Evolutionary conservation across 805 yeast species (phyloP), one percentile per base, ranked within the genome.

Genomic region (Clavispora fructus): DNA sequence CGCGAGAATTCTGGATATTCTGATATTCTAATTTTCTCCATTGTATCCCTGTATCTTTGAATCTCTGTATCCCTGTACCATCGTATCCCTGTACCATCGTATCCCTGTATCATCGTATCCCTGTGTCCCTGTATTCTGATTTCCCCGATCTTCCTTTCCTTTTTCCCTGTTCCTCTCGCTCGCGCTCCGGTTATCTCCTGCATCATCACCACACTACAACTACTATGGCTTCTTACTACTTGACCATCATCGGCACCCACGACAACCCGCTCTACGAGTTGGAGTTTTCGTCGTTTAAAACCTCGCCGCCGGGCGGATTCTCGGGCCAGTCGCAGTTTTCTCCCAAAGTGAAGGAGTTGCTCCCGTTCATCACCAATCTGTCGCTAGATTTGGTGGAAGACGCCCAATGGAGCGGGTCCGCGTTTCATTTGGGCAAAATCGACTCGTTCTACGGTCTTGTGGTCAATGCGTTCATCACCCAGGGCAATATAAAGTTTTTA

Each of bases 331-430:
- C 84, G 8, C 72, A 73, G 59, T 85, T 90, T 54, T 75, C 91
- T 1, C 70, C 78, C 8, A 87, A 83, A 42, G 78, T 88, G 62
- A 77, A 77, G 55, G 96, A 92, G 58, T 67, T 92, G 32, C 82
- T 85, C 54, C 97, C 97, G 19, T 92, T 90, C 58, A 82, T 94
- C 27, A 77, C 91, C 31, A 95, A 94, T 60, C 79, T 97, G 1
- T 81, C 98, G 2, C 66, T 94, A 32, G 99, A 94, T 63, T 74
- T 94, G n/a, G 82, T 94, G 0, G 97, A 94, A 52, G 96, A 91
- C 56, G 66, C 81, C 2, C 97, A 90, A 60, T 90, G 96, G 92
- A 77, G 79, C 41, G 73, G 79, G 9, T 79, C 74, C 51, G 72
- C 76, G 39, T 72, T 85, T 51, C 84, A 86, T 58, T 68, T 90